Evolutionary conservation across 306 rosid species (phyloP).

Genomic region (Gastrolobium bilobum): DNA sequence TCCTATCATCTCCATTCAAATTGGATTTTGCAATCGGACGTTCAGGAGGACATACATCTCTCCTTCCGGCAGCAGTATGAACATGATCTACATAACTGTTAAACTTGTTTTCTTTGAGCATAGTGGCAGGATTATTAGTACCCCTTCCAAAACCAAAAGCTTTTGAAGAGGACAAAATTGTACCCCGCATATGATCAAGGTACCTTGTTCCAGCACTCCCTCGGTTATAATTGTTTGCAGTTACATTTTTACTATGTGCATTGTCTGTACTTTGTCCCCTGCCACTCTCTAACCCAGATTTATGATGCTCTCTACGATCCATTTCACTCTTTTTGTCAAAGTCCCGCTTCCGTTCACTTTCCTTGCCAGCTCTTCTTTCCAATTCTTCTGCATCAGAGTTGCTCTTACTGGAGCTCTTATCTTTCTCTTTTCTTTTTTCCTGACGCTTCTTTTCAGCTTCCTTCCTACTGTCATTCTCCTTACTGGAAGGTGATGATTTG

Average conservation of each 20-base stretch:
- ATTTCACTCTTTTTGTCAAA: conserved; percentile 72
- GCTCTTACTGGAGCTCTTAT: conserved; percentile 92
- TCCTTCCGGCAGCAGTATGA: conserved; percentile 65
- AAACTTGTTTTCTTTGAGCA: conserved; percentile 73
- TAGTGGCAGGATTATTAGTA: conserved; percentile 57
- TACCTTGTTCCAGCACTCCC: conserved; percentile 88
- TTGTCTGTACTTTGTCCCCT: conserved; percentile 67
- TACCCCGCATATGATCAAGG: conserved; percentile 93
- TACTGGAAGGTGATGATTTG: conserved; percentile 60
- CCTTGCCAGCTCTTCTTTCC: conserved; percentile 87
- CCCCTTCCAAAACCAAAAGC: conserved; percentile 94
- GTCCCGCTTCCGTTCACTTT: conserved; percentile 79
- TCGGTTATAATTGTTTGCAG: conserved; percentile 61
- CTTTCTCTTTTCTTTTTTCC: conserved; percentile 89
- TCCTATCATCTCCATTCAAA: conserved; percentile 76
- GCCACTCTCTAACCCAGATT: conserved; percentile 65
- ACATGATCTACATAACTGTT: conserved; percentile 72
- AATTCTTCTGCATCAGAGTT: conserved; percentile 95
- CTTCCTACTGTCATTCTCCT: conserved; percentile 77
- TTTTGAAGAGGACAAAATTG: conserved; percentile 87
- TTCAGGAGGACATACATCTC: conserved; percentile 72
- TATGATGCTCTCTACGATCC: conserved; percentile 74
- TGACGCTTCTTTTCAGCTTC: conserved; percentile 91
- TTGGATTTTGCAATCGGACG: conserved; percentile 67
- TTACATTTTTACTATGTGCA: conserved; percentile 64